Evolutionary conservation across 2,329 filamentous ascomycete species (phyloP).

Genomic region (Raffaelea albimanens): DNA sequence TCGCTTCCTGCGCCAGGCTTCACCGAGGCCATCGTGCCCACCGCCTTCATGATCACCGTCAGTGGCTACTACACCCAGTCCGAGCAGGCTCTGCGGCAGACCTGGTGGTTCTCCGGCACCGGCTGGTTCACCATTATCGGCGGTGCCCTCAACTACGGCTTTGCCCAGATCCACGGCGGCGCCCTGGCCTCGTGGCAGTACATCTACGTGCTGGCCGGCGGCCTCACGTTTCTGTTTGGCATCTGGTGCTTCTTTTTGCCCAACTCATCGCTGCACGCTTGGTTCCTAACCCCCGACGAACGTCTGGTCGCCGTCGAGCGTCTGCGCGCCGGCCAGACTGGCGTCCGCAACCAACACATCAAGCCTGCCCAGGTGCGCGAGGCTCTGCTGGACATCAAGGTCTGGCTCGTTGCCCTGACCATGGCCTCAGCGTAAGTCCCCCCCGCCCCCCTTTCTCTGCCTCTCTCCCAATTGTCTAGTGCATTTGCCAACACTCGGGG

Average conservation of each 20-base stretch:
- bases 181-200: slow-evolving; percentile 56
- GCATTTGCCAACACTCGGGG: background rate
- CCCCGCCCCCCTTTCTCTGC: background rate
- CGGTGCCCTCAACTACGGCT: slow-evolving; percentile 56
- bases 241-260: slow-evolving; percentile 55
- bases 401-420: slow-evolving; percentile 56
- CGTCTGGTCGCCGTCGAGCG: slow-evolving; percentile 55
- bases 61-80: slow-evolving; percentile 54
- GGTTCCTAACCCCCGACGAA: slow-evolving; percentile 58
- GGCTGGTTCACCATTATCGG: slow-evolving; percentile 56
- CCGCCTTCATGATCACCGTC: slow-evolving; percentile 56
- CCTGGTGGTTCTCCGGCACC: slow-evolving; percentile 55
- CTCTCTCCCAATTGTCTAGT: background rate
- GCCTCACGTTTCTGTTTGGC: slow-evolving; percentile 55
- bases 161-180: slow-evolving; percentile 50
- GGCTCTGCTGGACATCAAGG: slow-evolving; percentile 47
- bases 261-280: slow-evolving; percentile 55
- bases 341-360: slow-evolving; percentile 50
- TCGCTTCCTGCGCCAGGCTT: too few species aligned
- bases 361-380: slow-evolving; percentile 51
- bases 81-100: slow-evolving; percentile 56
- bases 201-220: slow-evolving; percentile 58
- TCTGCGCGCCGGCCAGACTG: slow-evolving; percentile 52
- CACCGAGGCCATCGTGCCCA: slow-evolving; percentile 56
- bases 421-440: slow-evolving; percentile 50